Conservation (phyloP, 768 basidiomycete genomes). For the Daedaleopsis nitida region DNA sequence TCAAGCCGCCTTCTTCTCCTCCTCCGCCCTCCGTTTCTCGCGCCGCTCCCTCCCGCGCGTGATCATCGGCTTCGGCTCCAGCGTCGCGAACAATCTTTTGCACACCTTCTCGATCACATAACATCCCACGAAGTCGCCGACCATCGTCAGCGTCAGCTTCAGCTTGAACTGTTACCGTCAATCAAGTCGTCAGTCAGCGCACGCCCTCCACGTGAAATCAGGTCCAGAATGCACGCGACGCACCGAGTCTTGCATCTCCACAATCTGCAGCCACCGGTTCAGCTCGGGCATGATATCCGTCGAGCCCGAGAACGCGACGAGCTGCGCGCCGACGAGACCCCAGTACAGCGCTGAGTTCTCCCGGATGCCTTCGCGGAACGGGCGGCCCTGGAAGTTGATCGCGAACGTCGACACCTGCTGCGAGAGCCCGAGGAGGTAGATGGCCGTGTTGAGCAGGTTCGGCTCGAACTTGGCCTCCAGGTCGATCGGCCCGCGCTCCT, state of each 20-base stretch:
- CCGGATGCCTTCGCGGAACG: constrained; percentile 96
- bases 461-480: constrained; percentile 97
- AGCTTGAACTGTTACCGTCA: constrained; percentile 71
- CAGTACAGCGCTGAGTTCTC: constrained; percentile 95
- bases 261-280: constrained; percentile 95
- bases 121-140: constrained; percentile 86
- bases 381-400: constrained; percentile 97
- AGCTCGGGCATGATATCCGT: constrained; percentile 95
- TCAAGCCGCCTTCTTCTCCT: constrained; percentile 15
- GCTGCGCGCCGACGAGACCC: constrained; percentile 86
- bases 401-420: constrained; percentile 99
- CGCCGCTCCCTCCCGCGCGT: constrained; percentile 82
- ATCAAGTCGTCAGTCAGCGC: neutral
- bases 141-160: constrained; percentile 77
- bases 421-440: constrained; percentile 92
- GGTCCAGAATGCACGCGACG: constrained; percentile 33
- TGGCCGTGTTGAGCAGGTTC: constrained; percentile 91
- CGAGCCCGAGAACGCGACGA: constrained; percentile 91
- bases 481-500: constrained; percentile 80
- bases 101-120: constrained; percentile 81
- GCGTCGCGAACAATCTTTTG: constrained; percentile 85
- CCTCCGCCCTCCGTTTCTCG: constrained; percentile 39
- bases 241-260: constrained; percentile 81
- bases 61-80: constrained; percentile 84
- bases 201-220: no score